Percentiles rank a stretch among this genome's conserved stretches.
Conservation (phyloP, 805 yeast genomes). For the Hanseniaspora mollemarum region DNA sequence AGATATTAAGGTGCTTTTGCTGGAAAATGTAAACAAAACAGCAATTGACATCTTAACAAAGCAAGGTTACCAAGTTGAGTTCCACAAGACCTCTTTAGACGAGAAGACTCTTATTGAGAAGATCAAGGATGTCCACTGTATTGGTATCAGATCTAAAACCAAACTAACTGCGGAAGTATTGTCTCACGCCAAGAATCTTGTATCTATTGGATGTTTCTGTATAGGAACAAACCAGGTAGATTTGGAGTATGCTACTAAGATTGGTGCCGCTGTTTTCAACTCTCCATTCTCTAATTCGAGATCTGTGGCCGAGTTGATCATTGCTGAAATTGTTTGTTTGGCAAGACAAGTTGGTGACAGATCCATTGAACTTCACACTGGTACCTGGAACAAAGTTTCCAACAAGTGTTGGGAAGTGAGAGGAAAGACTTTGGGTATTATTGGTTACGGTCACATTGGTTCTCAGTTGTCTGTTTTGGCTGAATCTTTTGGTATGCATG, state of each 20-base stretch:
- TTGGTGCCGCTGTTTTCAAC: constrained; percentile 93
- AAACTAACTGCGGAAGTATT: constrained; percentile 69
- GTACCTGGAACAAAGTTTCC: constrained; percentile 94
- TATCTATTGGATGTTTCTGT: constrained; percentile 94
- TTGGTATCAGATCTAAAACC: constrained; percentile 97
- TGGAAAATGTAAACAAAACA: constrained; percentile 88
- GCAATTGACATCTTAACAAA: constrained; percentile 73
- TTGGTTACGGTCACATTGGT: constrained; percentile 98
- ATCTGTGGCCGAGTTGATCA: constrained; percentile 94
- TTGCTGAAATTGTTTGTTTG: constrained; percentile 83
- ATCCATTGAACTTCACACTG: constrained; percentile 88
- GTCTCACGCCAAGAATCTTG: constrained; percentile 77
- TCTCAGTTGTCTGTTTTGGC: constrained; percentile 93
- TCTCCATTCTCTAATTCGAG: constrained; percentile 98
- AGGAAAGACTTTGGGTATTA: constrained; percentile 93
- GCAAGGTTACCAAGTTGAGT: constrained; percentile 97
- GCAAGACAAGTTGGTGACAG: constrained; percentile 97
- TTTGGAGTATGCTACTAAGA: constrained; percentile 77
- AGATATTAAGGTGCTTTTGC: constrained; percentile 78
- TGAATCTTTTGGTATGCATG: constrained; percentile 96
- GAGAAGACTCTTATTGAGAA: constrained; percentile 92
- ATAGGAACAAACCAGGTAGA: constrained; percentile 98
- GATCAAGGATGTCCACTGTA: constrained; percentile 86
- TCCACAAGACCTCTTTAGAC: constrained; percentile 73
- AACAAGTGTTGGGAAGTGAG: constrained; percentile 97